Evolutionary conservation across 352 stramenopile genomes (phyloP).

Genomic region (Elongisporangium anandrum): DNA sequence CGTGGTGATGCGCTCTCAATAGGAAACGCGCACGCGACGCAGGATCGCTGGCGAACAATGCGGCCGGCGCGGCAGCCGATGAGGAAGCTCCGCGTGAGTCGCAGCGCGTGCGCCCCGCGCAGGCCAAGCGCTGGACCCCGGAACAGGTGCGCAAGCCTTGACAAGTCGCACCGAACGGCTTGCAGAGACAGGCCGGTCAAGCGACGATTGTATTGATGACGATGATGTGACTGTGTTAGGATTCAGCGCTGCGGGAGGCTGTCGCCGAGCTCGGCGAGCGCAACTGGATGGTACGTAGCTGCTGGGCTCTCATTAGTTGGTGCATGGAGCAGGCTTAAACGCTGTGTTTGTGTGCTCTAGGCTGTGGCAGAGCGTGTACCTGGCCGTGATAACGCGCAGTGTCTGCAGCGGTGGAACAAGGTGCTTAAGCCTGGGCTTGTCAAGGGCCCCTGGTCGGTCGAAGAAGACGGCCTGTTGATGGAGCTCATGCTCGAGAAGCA

Average conservation of each 20-base stretch:
- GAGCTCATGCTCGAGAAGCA: constrained; percentile 82
- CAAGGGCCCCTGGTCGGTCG: constrained; percentile 90
- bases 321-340: background rate
- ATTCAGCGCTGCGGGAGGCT: constrained; percentile 73
- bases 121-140: constrained; percentile 73
- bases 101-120: constrained; percentile 36
- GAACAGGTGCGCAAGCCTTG: constrained; percentile 36
- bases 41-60: constrained; percentile 5
- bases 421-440: constrained; percentile 90
- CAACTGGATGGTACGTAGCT: constrained; percentile 82
- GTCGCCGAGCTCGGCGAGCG: constrained; percentile 73
- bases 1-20: background rate
- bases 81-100: constrained; percentile 35
- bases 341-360: constrained; percentile 10
- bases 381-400: constrained; percentile 74
- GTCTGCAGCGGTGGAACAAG: constrained; percentile 84
- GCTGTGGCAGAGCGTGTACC: constrained; percentile 60
- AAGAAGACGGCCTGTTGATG: constrained; percentile 88
- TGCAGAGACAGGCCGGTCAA: background rate
- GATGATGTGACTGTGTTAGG: constrained; percentile 37
- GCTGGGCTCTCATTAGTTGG: too few relatives aligned
- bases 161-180: background rate
- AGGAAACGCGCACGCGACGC: constrained; percentile 32
- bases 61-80: constrained; percentile 13
- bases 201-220: background rate